A percentile compares a stretch with the other conserved stretches of the same genome.
Conservation (phyloP, 345 rosid species). For the Nasturtium officinale region DNA sequence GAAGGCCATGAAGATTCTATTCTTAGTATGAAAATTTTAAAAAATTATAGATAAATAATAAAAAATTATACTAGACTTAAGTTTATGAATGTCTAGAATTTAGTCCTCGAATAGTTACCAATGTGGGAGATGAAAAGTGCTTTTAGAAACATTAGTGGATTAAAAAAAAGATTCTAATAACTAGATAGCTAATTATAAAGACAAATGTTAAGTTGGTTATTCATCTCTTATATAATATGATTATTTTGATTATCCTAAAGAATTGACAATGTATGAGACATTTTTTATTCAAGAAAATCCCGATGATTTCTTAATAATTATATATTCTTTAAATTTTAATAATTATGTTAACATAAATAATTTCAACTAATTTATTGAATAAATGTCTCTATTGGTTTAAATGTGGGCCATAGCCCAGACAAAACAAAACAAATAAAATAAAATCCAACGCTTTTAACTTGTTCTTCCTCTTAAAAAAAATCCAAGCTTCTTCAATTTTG, state of each 20-base stretch:
- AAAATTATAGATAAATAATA: too few species aligned
- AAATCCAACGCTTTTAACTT: neutral
- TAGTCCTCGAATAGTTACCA: too few species aligned
- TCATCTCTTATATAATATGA: too few species aligned
- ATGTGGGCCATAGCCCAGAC: neutral
- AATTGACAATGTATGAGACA: neutral
- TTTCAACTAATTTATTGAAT: neutral
- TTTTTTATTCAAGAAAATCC: too few species aligned
- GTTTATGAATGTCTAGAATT: neutral
- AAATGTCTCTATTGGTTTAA: neutral
- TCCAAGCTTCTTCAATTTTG: conserved; percentile 18
- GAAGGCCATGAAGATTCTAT: neutral
- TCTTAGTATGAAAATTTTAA: neutral
- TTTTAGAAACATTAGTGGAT: too few species aligned
- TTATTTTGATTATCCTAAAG: neutral
- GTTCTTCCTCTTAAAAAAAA: neutral
- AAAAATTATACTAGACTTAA: neutral
- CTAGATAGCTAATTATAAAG: neutral
- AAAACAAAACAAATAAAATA: neutral
- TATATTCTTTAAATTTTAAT: too few species aligned
- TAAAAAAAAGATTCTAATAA: too few species aligned
- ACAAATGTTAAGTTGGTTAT: too few species aligned
- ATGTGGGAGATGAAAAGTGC: too few species aligned
- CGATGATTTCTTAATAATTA: too few species aligned
- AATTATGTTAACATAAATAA: too few species aligned